Conservation (phyloP, 2,329 filamentous ascomycete genomes). For the Pseudocercospora crystallina region DNA sequence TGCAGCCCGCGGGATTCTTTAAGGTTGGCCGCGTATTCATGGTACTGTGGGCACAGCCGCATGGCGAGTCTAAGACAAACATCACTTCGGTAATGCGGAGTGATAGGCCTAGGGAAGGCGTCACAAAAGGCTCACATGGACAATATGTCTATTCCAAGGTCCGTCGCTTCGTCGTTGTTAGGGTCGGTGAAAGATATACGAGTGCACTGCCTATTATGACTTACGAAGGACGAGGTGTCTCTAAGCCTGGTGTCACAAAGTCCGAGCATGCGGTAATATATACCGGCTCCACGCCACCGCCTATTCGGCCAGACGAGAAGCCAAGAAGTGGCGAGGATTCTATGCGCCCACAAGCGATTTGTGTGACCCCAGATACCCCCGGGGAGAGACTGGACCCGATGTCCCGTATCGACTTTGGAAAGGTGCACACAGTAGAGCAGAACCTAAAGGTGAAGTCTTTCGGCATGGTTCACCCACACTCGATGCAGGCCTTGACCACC, state of each 20-base stretch:
- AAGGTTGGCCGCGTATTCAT: constrained; percentile 22
- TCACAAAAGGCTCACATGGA: constrained; percentile 4
- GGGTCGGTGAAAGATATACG: constrained; percentile 19
- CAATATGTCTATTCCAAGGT: constrained; percentile 26
- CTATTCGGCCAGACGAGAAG: constrained; percentile 2
- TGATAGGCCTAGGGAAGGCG: background rate
- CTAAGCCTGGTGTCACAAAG: constrained; percentile 18
- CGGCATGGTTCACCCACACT: constrained; percentile 16
- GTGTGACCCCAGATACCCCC: constrained; percentile 12
- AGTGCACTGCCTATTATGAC: constrained; percentile 27
- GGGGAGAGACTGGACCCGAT: constrained; percentile 7
- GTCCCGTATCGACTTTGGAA: constrained; percentile 9
- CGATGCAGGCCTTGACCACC: background rate
- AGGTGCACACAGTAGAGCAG: constrained; percentile 25
- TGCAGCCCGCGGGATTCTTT: constrained; percentile 15
- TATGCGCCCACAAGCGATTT: constrained; percentile 22
- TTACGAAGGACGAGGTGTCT: constrained; percentile 25
- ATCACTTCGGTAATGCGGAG: constrained; percentile 2
- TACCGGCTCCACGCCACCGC: constrained; percentile 14
- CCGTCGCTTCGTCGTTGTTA: constrained; percentile 29
- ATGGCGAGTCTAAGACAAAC: constrained; percentile 10
- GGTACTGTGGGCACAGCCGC: constrained; percentile 26
- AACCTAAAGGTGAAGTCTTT: constrained; percentile 25
- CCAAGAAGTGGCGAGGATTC: constrained; percentile 8
- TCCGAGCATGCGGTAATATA: constrained; percentile 31